These are phyloP conservation scores for Albugo candida DNA, from an alignment of 352 stramenopile genomes.

Conservation along the genomic window DNA sequence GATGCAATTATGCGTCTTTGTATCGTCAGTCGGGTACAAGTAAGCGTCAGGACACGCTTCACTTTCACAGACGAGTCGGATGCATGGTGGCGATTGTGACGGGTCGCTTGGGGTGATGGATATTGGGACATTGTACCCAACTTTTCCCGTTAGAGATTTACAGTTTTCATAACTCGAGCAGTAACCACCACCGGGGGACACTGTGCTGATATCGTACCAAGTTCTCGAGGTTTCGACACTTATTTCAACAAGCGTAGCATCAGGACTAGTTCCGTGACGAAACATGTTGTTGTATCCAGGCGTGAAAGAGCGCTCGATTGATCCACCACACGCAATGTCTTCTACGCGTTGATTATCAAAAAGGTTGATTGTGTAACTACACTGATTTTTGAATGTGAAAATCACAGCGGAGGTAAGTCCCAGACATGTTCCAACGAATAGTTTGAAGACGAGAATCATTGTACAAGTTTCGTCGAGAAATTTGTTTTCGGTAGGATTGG, in stretches of 20 bases:
- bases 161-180: slow-evolving; percentile 32
- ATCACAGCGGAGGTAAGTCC: slow-evolving; percentile 6
- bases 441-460: too few relatives aligned
- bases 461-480: too few relatives aligned
- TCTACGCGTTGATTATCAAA: slow-evolving; percentile 25
- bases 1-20: slow-evolving; percentile 31
- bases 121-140: slow-evolving; percentile 43
- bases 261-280: slow-evolving; percentile 12
- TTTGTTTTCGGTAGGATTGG: too few relatives aligned
- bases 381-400: slow-evolving; percentile 19
- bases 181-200: slow-evolving; percentile 18
- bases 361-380: slow-evolving; percentile 21
- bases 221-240: slow-evolving; percentile 16
- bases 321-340: slow-evolving; percentile 9
- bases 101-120: slow-evolving; percentile 20
- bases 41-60: slow-evolving; percentile 24
- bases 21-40: slow-evolving; percentile 24
- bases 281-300: slow-evolving; percentile 40
- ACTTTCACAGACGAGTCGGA: slow-evolving; percentile 14
- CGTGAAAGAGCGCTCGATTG: slow-evolving; percentile 14
- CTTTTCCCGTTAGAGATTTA: slow-evolving; percentile 21
- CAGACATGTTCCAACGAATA: too few relatives aligned
- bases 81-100: slow-evolving; percentile 7
- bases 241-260: slow-evolving; percentile 26
- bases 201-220: slow-evolving; percentile 41